Evolutionary conservation across 2,329 filamentous ascomycete genomes (phyloP).

Genomic region (Aspergillus unguis): DNA sequence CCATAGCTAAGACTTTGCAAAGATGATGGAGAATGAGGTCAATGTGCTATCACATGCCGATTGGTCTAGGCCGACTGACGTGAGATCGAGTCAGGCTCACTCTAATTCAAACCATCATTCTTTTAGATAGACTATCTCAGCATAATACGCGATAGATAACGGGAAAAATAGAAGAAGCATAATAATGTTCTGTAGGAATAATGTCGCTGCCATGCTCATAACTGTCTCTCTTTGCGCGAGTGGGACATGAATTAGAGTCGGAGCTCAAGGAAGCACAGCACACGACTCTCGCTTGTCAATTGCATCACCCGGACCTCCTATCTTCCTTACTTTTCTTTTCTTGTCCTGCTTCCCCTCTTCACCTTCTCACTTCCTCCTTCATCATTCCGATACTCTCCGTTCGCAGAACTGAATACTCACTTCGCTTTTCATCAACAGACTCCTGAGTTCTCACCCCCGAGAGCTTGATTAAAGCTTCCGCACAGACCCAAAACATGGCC

Average conservation of each 20-base stretch:
- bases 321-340: constrained; percentile 14
- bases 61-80: constrained; percentile 4
- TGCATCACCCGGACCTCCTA: constrained; percentile 16
- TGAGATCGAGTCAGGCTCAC: too few species aligned
- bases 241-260: constrained; percentile 9
- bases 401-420: neutral
- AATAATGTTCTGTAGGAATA: too few species aligned
- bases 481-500: constrained; percentile 31
- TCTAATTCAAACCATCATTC: too few species aligned
- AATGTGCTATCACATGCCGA: constrained; percentile 13
- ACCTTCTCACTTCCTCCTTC: constrained; percentile 7
- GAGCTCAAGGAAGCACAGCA: constrained; percentile 18
- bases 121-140: too few species aligned
- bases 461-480: constrained; percentile 11
- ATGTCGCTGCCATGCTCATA: too few species aligned
- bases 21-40: neutral
- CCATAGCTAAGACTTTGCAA: too few species aligned
- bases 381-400: constrained; percentile 16
- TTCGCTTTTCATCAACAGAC: too few species aligned
- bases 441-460: neutral
- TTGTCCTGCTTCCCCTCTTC: constrained; percentile 14
- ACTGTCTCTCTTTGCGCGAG: neutral
- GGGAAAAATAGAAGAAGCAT: too few species aligned
- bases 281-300: constrained; percentile 21
- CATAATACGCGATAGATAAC: too few species aligned